A percentile compares a stretch with the other conserved stretches of the same genome.
These are phyloP conservation scores for Phyllosticta paracitricarpa DNA, from an alignment of 2,329 filamentous ascomycete species.

Conservation along the genomic window DNA sequence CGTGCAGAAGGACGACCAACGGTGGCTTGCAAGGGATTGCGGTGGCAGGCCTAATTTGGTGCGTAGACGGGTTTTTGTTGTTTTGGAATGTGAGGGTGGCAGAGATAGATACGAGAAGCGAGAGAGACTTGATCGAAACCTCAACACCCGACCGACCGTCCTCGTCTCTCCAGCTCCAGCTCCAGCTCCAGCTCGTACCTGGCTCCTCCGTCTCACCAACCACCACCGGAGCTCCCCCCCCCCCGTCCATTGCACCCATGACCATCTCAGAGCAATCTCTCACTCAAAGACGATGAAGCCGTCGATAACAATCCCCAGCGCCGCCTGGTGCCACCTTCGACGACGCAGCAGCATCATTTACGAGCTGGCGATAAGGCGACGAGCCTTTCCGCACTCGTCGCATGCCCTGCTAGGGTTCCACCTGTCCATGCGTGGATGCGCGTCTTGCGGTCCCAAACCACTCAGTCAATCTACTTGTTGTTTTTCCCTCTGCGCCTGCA, in stretches of 20 bases:
- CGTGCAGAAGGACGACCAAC: neutral
- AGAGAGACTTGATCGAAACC: neutral
- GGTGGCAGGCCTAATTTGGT: neutral
- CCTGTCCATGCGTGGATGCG: neutral
- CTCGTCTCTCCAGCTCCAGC: too few species aligned
- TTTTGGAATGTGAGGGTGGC: neutral
- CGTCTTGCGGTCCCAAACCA: neutral
- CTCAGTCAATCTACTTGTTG: neutral
- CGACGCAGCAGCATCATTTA: neutral
- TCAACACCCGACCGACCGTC: too few species aligned
- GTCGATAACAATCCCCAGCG: neutral
- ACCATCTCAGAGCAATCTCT: too few species aligned
- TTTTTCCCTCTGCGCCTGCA: neutral
- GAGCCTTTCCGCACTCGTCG: neutral
- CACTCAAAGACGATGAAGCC: too few species aligned
- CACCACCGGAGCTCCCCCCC: too few species aligned
- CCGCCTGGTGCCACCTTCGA: neutral
- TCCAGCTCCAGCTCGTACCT: too few species aligned
- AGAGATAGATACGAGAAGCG: neutral
- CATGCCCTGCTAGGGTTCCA: neutral
- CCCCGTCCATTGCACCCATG: too few species aligned
- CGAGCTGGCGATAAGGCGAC: neutral
- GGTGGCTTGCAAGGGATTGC: neutral
- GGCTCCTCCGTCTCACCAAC: too few species aligned
- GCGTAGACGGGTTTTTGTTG: neutral